Evolutionary conservation across 2,329 filamentous ascomycete genomes (phyloP).

Genomic region (Ascochyta clinopodiicola): DNA sequence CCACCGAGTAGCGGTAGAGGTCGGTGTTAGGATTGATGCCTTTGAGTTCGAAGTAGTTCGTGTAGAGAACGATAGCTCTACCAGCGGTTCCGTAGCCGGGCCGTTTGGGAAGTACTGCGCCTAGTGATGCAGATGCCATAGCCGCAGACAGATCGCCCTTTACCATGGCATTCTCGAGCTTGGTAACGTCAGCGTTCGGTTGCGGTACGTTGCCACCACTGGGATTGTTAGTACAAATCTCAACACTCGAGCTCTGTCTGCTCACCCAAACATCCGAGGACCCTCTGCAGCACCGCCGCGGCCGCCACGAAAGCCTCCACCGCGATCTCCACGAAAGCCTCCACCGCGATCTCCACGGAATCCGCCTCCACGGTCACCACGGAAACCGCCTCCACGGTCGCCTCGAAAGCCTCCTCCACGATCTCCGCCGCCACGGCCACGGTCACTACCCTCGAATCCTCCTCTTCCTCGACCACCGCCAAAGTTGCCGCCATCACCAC

Average conservation of each 20-base stretch:
- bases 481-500: slow-evolving; percentile 31
- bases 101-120: slow-evolving; percentile 31
- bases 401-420: slow-evolving; percentile 16
- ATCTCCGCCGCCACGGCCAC: slow-evolving; percentile 27
- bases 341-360: slow-evolving; percentile 21
- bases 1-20: slow-evolving; percentile 39
- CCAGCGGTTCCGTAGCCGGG: slow-evolving; percentile 49
- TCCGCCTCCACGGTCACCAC: slow-evolving; percentile 21
- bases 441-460: slow-evolving; percentile 15
- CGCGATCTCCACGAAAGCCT: background rate
- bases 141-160: slow-evolving; percentile 30
- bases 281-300: slow-evolving; percentile 9
- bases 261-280: slow-evolving; percentile 34
- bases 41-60: slow-evolving; percentile 53
- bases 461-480: slow-evolving; percentile 21
- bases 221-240: background rate
- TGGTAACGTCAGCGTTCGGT: slow-evolving; percentile 39
- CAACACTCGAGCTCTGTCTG: background rate
- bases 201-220: slow-evolving; percentile 42
- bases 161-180: slow-evolving; percentile 43
- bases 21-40: slow-evolving; percentile 24
- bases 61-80: slow-evolving; percentile 47
- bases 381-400: slow-evolving; percentile 21
- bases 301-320: slow-evolving; percentile 8
- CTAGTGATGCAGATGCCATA: slow-evolving; percentile 31